A percentile compares a stretch with the other conserved stretches of the same genome.
Evolutionary conservation across 306 rosid genomes (phyloP).

Genomic region (Sechiopsis laciniata): DNA sequence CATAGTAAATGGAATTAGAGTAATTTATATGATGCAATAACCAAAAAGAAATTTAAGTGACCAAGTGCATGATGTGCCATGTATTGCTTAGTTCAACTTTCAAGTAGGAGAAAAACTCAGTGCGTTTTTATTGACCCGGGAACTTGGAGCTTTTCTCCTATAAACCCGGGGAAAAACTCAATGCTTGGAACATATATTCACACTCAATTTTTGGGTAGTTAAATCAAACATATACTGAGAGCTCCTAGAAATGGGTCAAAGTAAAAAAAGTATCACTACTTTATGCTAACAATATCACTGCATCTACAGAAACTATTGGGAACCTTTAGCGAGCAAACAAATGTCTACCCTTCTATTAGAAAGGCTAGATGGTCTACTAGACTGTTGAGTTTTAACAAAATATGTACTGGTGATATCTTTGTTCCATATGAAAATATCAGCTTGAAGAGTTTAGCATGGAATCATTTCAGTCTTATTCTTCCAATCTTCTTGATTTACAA

Average conservation of each 20-base stretch:
- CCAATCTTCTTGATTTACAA: not conserved
- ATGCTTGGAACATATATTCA: not conserved
- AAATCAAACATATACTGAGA: not conserved
- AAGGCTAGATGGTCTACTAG: not conserved
- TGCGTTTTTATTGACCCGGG: not conserved
- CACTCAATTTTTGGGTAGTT: not conserved
- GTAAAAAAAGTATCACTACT: not conserved
- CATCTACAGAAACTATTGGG: not conserved
- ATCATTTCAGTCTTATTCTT: not conserved
- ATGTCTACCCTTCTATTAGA: not conserved
- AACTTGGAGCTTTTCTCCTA: too few species aligned
- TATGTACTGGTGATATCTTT: not conserved
- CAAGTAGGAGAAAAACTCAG: not conserved
- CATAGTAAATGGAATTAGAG: not conserved
- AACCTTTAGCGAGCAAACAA: not conserved
- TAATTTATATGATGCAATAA: not conserved
- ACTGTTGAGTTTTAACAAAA: not conserved
- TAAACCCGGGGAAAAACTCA: too few species aligned
- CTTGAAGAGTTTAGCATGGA: not conserved
- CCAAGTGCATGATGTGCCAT: not conserved
- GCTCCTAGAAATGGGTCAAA: not conserved
- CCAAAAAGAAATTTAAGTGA: not conserved
- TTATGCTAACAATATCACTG: not conserved
- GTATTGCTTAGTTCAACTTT: not conserved
- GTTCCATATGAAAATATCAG: conserved; percentile 4